These are phyloP conservation scores for Penicillium sp. DNA, from an alignment of 2,329 filamentous ascomycete genomes.

Conservation along the genomic window DNA sequence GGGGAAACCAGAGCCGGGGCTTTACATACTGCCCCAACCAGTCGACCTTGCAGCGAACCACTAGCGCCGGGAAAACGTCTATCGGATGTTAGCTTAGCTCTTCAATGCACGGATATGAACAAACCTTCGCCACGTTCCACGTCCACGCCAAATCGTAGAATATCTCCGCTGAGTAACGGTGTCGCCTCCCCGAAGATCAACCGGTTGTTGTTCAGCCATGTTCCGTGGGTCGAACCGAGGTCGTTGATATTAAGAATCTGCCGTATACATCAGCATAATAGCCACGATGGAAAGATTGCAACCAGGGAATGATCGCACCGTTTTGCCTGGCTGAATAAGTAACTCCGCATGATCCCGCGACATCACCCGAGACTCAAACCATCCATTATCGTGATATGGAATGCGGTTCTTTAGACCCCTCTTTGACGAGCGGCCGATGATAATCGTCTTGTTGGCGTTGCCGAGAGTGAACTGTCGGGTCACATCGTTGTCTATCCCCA, in stretches of 20 bases:
- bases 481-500: slow-evolving; percentile 26
- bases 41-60: slow-evolving; percentile 29
- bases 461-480: slow-evolving; percentile 36
- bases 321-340: slow-evolving; percentile 23
- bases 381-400: slow-evolving; percentile 41
- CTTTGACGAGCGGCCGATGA: slow-evolving; percentile 46
- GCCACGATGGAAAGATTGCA: neutral
- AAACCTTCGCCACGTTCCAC: slow-evolving; percentile 50
- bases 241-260: slow-evolving; percentile 54
- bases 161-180: slow-evolving; percentile 38
- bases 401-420: slow-evolving; percentile 36
- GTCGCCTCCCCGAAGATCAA: slow-evolving; percentile 41
- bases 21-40: neutral
- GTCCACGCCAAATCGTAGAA: slow-evolving; percentile 49
- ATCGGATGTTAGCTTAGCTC: slow-evolving; percentile 12
- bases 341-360: slow-evolving; percentile 48
- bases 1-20: slow-evolving; percentile 23
- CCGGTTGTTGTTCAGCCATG: slow-evolving; percentile 52
- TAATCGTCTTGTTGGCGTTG: slow-evolving; percentile 25
- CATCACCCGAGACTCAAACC: slow-evolving; percentile 50
- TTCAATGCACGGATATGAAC: slow-evolving; percentile 6
- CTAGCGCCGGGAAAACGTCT: slow-evolving; percentile 34
- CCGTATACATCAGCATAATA: neutral
- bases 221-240: slow-evolving; percentile 62
- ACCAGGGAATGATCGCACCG: slow-evolving; percentile 22